Evolutionary conservation across 2,329 filamentous ascomycete genomes (phyloP).

Genomic region (Colletotrichum navitas): DNA sequence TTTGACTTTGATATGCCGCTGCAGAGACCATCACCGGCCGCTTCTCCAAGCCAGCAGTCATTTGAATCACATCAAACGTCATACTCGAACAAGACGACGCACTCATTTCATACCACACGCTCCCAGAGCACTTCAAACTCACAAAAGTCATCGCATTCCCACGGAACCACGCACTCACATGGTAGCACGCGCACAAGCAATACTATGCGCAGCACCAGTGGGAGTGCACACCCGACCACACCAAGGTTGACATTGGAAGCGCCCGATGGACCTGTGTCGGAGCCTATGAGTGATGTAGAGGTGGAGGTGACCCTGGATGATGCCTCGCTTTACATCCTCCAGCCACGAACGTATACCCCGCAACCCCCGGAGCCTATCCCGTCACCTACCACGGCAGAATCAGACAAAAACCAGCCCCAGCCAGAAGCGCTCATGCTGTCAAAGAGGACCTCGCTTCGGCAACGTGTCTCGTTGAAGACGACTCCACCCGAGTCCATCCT

Average conservation of each 20-base stretch:
- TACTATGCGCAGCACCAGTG: slow-evolving; percentile 18
- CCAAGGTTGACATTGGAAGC: slow-evolving; percentile 38
- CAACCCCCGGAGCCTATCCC: slow-evolving; percentile 61
- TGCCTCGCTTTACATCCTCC: slow-evolving; percentile 64
- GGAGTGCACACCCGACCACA: slow-evolving; percentile 18
- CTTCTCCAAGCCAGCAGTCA: slow-evolving; percentile 32
- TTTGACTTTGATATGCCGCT: slow-evolving; percentile 47
- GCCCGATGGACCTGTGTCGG: slow-evolving; percentile 25
- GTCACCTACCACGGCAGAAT: slow-evolving; percentile 57
- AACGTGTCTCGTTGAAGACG: slow-evolving; percentile 67
- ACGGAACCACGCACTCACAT: slow-evolving; percentile 5
- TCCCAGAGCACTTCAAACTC: slow-evolving; percentile 29
- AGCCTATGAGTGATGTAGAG: slow-evolving; percentile 18
- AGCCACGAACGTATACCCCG: slow-evolving; percentile 70
- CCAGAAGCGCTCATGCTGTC: slow-evolving; percentile 49
- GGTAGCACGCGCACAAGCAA: slow-evolving; percentile 16
- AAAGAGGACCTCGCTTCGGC: slow-evolving; percentile 60
- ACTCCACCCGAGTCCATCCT: slow-evolving; percentile 66
- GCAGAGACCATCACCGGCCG: slow-evolving; percentile 27
- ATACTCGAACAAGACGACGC: slow-evolving; percentile 12
- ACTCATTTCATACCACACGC: slow-evolving; percentile 30
- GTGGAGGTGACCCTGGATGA: slow-evolving; percentile 48
- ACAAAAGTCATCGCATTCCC: background rate
- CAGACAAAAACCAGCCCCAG: slow-evolving; percentile 38
- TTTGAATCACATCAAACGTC: slow-evolving; percentile 19